Evolutionary conservation across 2,329 filamentous ascomycete genomes (phyloP).

Genomic region (Phyllosticta citriasiana): DNA sequence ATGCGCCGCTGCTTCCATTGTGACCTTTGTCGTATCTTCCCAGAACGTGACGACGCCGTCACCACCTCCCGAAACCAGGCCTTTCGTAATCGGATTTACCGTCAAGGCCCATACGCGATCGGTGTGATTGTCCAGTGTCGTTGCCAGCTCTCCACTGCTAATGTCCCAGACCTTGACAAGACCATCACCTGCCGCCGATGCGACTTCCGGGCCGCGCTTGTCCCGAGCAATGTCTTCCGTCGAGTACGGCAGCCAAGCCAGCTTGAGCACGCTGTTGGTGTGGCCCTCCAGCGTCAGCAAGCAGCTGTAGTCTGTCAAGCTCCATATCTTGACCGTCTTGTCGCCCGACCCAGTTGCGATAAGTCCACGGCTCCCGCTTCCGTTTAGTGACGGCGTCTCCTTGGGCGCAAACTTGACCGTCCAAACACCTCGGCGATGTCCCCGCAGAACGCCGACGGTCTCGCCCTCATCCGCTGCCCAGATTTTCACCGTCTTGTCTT

Average conservation of each 20-base stretch:
- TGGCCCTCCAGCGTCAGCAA: conserved; percentile 92
- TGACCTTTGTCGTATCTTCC: conserved; percentile 80
- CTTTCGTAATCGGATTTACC: conserved; percentile 51
- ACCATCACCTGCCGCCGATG: conserved; percentile 84
- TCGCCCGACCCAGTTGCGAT: conserved; percentile 88
- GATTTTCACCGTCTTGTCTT: conserved; percentile 94
- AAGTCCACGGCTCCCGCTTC: conserved; percentile 63
- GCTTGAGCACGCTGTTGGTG: conserved; percentile 89
- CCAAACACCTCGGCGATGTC: conserved; percentile 94
- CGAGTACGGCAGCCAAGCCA: conserved; percentile 65
- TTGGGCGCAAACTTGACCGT: conserved; percentile 81
- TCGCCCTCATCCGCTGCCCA: conserved; percentile 89
- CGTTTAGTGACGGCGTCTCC: conserved; percentile 51
- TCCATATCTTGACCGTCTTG: conserved; percentile 95
- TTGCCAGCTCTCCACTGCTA: conserved; percentile 70
- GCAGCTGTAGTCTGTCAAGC: conserved; percentile 81
- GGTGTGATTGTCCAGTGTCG: conserved; percentile 92
- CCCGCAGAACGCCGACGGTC: conserved; percentile 79
- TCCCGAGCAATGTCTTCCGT: conserved; percentile 25
- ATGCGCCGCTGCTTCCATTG: conserved; percentile 61
- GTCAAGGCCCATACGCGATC: conserved; percentile 90
- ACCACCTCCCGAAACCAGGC: conserved; percentile 79
- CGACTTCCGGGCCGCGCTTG: conserved; percentile 59
- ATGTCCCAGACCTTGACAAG: conserved; percentile 96
- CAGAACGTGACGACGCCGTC: conserved; percentile 94